Percentiles rank a stretch among this genome's conserved stretches.
These are phyloP conservation scores for Apiospora aurea DNA, from an alignment of 2,329 filamentous ascomycete genomes.

Conservation along the genomic window DNA sequence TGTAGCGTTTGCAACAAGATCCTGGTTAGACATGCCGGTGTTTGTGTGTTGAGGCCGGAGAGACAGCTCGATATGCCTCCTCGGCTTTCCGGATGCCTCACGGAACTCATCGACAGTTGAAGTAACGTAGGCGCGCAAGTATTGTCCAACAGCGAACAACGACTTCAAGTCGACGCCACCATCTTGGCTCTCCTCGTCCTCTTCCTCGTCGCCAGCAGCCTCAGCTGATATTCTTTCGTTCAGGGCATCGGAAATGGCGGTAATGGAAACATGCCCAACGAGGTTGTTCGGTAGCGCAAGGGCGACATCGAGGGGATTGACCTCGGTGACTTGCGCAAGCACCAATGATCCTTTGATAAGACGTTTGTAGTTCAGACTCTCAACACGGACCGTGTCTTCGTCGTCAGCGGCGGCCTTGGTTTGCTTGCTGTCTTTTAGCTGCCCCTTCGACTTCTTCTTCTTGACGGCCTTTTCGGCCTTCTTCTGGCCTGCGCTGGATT, in stretches of 20 bases:
- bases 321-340: conserved; percentile 83
- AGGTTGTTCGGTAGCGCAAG: conserved; percentile 93
- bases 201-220: conserved; percentile 62
- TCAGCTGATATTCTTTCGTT: conserved; percentile 78
- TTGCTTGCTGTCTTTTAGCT: conserved; percentile 56
- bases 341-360: conserved; percentile 86
- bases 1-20: conserved; percentile 76
- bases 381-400: conserved; percentile 72
- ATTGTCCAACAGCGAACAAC: conserved; percentile 85
- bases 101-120: conserved; percentile 75
- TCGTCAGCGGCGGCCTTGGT: conserved; percentile 59
- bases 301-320: conserved; percentile 80
- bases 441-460: conserved; percentile 63
- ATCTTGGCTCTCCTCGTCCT: conserved; percentile 58
- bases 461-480: conserved; percentile 52
- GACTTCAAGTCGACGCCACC: conserved; percentile 74
- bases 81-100: conserved; percentile 64
- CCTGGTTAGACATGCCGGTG: conserved; percentile 72
- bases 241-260: conserved; percentile 84
- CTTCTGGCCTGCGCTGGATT: conserved; percentile 60
- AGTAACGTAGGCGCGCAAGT: conserved; percentile 82
- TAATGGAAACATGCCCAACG: conserved; percentile 86
- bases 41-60: conserved; percentile 83
- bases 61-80: conserved; percentile 86
- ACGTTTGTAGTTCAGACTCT: conserved; percentile 91